These are phyloP conservation scores for Aureobasidium zeae DNA, from an alignment of 2,329 filamentous ascomycete genomes.

Conservation along the genomic window DNA sequence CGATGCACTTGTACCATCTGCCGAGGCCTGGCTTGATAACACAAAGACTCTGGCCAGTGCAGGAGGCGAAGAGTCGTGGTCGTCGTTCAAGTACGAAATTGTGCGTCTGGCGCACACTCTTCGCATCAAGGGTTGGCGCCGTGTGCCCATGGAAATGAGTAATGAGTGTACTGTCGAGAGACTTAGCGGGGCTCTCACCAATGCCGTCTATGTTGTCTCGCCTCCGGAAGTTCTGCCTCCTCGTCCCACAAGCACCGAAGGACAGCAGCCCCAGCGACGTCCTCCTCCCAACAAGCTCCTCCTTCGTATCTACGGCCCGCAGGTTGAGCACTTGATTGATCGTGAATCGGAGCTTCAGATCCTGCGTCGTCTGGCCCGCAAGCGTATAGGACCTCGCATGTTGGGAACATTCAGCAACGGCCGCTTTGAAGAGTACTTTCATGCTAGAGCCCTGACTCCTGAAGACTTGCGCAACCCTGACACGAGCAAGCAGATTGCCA, in stretches of 20 bases:
- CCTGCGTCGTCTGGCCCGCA: slow-evolving; percentile 72
- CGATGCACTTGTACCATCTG: slow-evolving; percentile 74
- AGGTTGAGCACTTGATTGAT: slow-evolving; percentile 93
- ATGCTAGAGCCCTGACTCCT: slow-evolving; percentile 70
- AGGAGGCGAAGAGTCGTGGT: slow-evolving; percentile 55
- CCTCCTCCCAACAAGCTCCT: slow-evolving; percentile 60
- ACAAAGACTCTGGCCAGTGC: slow-evolving; percentile 75
- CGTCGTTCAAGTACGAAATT: slow-evolving; percentile 85
- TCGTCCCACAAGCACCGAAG: slow-evolving; percentile 29
- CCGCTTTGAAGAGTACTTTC: slow-evolving; percentile 88
- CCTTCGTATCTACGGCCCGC: slow-evolving; percentile 84
- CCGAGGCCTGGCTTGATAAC: slow-evolving; percentile 80
- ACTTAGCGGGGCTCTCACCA: slow-evolving; percentile 85
- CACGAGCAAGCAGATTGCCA: slow-evolving; percentile 86
- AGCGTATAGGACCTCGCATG: slow-evolving; percentile 85
- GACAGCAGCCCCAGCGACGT: slow-evolving; percentile 19
- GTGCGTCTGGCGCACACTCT: slow-evolving; percentile 82
- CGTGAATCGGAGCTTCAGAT: slow-evolving; percentile 83
- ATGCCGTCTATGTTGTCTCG: slow-evolving; percentile 89
- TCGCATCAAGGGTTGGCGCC: slow-evolving; percentile 82
- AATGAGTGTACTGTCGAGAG: slow-evolving; percentile 61
- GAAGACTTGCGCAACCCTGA: slow-evolving; percentile 69
- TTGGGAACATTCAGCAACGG: slow-evolving; percentile 91
- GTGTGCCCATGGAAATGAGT: slow-evolving; percentile 63
- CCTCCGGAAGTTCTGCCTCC: slow-evolving; percentile 57